Evolutionary conservation across 2,329 filamentous ascomycete species (phyloP), one percentile per base, ranked within the genome.

Genomic region (Ceratocystis huliohia): DNA sequence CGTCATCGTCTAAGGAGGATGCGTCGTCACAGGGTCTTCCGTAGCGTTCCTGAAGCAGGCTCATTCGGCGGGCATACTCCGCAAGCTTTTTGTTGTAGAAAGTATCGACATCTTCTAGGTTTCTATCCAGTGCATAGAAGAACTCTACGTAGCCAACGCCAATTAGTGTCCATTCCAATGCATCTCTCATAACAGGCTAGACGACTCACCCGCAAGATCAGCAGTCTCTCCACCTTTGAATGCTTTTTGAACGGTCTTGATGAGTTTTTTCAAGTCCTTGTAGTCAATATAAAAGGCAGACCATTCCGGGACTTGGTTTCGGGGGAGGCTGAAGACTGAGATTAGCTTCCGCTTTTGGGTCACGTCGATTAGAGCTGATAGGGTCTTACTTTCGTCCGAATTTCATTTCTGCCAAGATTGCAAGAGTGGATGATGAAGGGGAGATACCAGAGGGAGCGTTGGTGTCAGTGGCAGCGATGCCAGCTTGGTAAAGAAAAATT

Each of bases 71-170:
- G 46, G 88, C 86, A 69, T 88, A 88, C 72, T 97, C 93, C 69
- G 85, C 83, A 73, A 91, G 91, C 75, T 96, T 96, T 75, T 92
- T 95, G 78, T 96, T 96, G 80, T 96, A 97, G 76, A 99, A 97
- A 64, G 84, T 84, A 76, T 96, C 91, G 75, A 99, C 93, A 77
- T 96, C 89, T 80, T 99, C 94, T 73, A 99, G 87, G 74, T 97
- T 96, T 72, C 94, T 89, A 75, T 99, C 94, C 75, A 99, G 86
- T 70, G 88, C 89, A 76, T 93, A 96, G 80, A 96, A 96, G 82
- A 99, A 96, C 76, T 92, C 94, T 96, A 79, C 72, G 72, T 69
- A 69, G 70, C 69, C 69, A 66, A 68, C 22, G 28, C 22, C 17
- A 50, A 56, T 41, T 64, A 28, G 44, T 22, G 41, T 5, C 25